Base-by-base conservation (phyloP, 306 rosid genomes). In the Cyclanthera cordifolia region DNA sequence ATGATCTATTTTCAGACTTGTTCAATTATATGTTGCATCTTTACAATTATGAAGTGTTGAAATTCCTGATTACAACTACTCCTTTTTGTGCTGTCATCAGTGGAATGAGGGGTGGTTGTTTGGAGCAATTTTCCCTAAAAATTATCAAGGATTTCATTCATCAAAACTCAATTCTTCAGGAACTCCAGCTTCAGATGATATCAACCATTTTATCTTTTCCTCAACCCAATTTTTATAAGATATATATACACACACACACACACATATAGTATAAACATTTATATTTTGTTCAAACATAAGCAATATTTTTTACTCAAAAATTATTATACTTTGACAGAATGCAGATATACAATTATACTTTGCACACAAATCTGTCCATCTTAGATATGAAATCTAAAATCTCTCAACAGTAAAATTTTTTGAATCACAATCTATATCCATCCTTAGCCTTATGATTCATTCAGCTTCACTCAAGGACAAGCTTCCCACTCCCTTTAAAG, bases 381-480 rank as follows among this genome's bases (percentile, higher is more conserved):
- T 61, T 39, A 5, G 32, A 63, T 21, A 19, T 6, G 5, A 43
- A 43, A 64, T 43, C 39, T 41, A 65, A 43, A 65, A 15, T 43
- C 53, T 45, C 24, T 45, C 34, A 14, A 65, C 43, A 25, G 24
- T 23, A 66, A 66, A 32, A 32, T 19, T 23, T 16, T 41, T 10
- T 65, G 21, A 45, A 66, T 66, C 54, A 61, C 68, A 66, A 66
- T 46, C 43, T 47, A 3, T 47, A 24, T 24, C 55, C 17, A 46
- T 66, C 41, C 43, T 66, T 23, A 46, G 13, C 41, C 24, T 43
- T 66, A 15, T 24, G 52, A 43, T 41, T 13, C 69, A 41, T 64
- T 41, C 43, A 64, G 70, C 23, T 64, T 41, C 53, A 64, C 37
- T 21, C 37, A 37, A 65, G 53, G 39, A 13, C 69, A 64, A 64